Evolutionary conservation across 805 yeast genomes (phyloP).

Genomic region (Barnettozyma populi): DNA sequence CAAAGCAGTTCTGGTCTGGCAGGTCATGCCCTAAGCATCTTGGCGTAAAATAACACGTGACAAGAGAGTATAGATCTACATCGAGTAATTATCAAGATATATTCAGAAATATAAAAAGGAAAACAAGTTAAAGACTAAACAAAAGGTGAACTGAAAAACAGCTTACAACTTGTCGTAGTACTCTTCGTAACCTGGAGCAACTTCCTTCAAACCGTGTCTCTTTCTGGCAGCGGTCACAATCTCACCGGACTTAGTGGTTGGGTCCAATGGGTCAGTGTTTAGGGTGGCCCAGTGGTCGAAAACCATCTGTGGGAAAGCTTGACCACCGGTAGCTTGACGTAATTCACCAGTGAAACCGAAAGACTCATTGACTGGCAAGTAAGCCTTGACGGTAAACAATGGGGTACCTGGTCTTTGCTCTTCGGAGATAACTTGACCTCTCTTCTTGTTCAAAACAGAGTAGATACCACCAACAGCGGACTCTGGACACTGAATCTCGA

Average conservation of each 20-base stretch:
- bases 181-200: conserved; percentile 98
- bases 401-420: conserved; percentile 99
- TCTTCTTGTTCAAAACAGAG: conserved; percentile 98
- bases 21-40: no score
- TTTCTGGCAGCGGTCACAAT: conserved; percentile 71
- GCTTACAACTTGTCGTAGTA: conserved; percentile 85
- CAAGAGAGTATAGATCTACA: no score
- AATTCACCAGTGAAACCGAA: conserved; percentile 99
- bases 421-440: conserved; percentile 99
- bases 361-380: conserved; percentile 99
- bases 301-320: conserved; percentile 99
- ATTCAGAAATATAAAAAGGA: conserved; percentile 4
- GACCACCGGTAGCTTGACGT: conserved; percentile 99
- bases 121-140: conserved; percentile 4
- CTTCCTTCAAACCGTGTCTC: conserved; percentile 96
- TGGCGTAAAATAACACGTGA: no score
- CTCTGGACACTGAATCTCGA: conserved; percentile 99
- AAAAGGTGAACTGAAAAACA: conserved; percentile 1
- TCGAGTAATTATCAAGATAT: conserved; percentile 4
- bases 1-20: no score
- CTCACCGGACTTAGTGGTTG: conserved; percentile 64
- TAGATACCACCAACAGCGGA: conserved; percentile 99
- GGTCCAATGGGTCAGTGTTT: conserved; percentile 90
- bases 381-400: conserved; percentile 98
- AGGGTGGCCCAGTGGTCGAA: conserved; percentile 97